phyloP scores from a whole-genome alignment of 164 flowering plant genomes.

The Vitis amurensis region DNA sequence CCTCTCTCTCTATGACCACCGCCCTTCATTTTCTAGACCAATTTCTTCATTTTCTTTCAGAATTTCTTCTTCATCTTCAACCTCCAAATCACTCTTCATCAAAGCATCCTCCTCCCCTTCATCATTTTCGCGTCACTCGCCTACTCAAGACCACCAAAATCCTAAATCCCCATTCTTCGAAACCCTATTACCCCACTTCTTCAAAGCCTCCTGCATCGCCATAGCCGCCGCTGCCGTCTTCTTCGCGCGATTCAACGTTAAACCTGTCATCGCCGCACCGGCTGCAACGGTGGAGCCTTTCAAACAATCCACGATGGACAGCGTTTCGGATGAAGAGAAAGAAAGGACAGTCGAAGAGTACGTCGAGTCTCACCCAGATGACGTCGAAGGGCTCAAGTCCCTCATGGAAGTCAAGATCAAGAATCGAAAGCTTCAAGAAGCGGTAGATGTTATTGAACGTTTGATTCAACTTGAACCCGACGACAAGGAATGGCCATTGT shows the following conservation, averaged over 20 bases:
- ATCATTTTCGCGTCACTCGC: slow-evolving; percentile 7
- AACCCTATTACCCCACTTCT: slow-evolving; percentile 26
- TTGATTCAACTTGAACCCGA: slow-evolving; percentile 61
- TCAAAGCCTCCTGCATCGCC: slow-evolving; percentile 46
- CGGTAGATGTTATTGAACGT: slow-evolving; percentile 50
- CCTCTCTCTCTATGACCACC: slow-evolving; percentile 32
- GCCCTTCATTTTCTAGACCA: slow-evolving; percentile 32
- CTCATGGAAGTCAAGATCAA: slow-evolving; percentile 73
- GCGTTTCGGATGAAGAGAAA: slow-evolving; percentile 34
- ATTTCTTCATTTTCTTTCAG: slow-evolving; percentile 31
- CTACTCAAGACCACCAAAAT: slow-evolving; percentile 9
- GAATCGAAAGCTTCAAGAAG: slow-evolving; percentile 51
- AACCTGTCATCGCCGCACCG: slow-evolving; percentile 44
- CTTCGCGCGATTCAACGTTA: slow-evolving; percentile 36
- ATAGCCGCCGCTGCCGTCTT: slow-evolving; percentile 49
- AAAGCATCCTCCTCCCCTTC: slow-evolving; percentile 22
- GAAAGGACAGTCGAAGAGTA: slow-evolving; percentile 54
- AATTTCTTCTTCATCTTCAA: slow-evolving; percentile 5
- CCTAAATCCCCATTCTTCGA: slow-evolving; percentile 16
- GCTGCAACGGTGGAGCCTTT: slow-evolving; percentile 25
- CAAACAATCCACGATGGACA: slow-evolving; percentile 3
- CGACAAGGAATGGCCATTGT: slow-evolving; percentile 65
- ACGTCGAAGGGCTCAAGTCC: slow-evolving; percentile 42
- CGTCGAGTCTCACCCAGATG: slow-evolving; percentile 40
- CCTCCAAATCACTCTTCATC: slow-evolving; percentile 13